Evolutionary conservation across 2,329 filamentous ascomycete species (phyloP).

Genomic region (Stemphylium vesicarium): DNA sequence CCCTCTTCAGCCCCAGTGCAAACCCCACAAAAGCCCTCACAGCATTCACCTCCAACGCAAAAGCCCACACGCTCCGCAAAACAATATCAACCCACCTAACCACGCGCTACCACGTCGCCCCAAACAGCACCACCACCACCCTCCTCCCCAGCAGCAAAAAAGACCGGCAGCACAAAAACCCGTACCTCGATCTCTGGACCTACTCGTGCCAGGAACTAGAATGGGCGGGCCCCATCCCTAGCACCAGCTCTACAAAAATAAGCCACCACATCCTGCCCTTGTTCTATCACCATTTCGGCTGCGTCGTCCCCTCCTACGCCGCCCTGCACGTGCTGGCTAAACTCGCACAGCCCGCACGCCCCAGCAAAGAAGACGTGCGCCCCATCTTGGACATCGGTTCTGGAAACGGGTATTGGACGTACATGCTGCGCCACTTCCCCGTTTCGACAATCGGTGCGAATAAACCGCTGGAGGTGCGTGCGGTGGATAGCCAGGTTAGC

Average conservation of each 20-base stretch:
- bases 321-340: conserved; percentile 65
- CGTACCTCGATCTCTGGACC: conserved; percentile 70
- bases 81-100: conserved; percentile 63
- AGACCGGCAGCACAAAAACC: conserved; percentile 63
- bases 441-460: conserved; percentile 62
- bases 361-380: conserved; percentile 48
- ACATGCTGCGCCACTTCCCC: conserved; percentile 73
- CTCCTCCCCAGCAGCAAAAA: conserved; percentile 36
- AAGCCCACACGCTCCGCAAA: conserved; percentile 66
- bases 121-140: conserved; percentile 2
- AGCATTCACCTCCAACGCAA: conserved; percentile 69
- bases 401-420: conserved; percentile 79
- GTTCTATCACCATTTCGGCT: conserved; percentile 81
- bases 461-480: conserved; percentile 61
- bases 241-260: conserved; percentile 59
- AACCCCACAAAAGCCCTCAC: conserved; percentile 67
- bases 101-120: conserved; percentile 57
- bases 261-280: conserved; percentile 74
- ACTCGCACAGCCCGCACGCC: conserved; percentile 51
- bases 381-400: conserved; percentile 70
- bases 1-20: conserved; percentile 68
- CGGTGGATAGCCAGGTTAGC: conserved; percentile 72
- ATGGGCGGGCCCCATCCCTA: conserved; percentile 67
- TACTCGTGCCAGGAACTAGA: conserved; percentile 70
- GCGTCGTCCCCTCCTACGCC: conserved; percentile 72